Percentiles rank a stretch among this genome's conserved stretches.
phyloP scores from a whole-genome alignment of 345 rosid genomes.

The Erodium maritimum region DNA sequence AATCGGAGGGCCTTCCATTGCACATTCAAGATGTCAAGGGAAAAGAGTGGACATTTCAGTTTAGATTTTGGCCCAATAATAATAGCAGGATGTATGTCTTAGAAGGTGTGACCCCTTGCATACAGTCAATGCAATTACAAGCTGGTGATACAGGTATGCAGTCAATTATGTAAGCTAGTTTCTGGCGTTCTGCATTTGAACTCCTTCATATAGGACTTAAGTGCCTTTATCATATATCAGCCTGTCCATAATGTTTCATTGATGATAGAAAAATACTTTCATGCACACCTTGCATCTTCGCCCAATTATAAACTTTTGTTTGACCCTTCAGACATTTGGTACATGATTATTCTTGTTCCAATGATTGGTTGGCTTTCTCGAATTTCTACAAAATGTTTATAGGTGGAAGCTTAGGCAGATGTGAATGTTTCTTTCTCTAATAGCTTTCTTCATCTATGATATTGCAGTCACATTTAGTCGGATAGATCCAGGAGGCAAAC shows the following conservation, averaged over 20 bases:
- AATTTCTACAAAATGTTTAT: too few species aligned
- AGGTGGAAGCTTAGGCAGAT: not conserved
- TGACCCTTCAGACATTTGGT: not conserved
- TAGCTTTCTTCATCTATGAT: not conserved
- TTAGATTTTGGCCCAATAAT: slow-evolving; percentile 99
- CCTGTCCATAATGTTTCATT: not conserved
- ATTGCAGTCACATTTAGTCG: slow-evolving; percentile 70
- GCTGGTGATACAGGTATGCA: slow-evolving; percentile 85
- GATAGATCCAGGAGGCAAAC: slow-evolving; percentile 70
- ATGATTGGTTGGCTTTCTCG: not conserved
- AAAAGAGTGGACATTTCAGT: slow-evolving; percentile 90
- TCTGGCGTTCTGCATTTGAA: too few species aligned
- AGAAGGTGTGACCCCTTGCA: slow-evolving; percentile 97
- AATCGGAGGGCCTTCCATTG: slow-evolving; percentile 85
- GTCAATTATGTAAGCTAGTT: not conserved
- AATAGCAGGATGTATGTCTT: slow-evolving; percentile 96
- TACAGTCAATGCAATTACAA: slow-evolving; percentile 75
- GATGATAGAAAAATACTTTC: not conserved
- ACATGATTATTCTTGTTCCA: not conserved
- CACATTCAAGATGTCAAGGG: slow-evolving; percentile 79
- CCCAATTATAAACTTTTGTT: too few species aligned
- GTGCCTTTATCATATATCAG: not conserved
- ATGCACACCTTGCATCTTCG: too few species aligned
- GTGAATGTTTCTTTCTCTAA: not conserved
- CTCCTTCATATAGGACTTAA: slow-evolving; percentile 1